Evolutionary conservation across 2,329 filamentous ascomycete species (phyloP), one percentile per base, ranked within the genome.

Genomic region (Sporothrix variecibatus): DNA sequence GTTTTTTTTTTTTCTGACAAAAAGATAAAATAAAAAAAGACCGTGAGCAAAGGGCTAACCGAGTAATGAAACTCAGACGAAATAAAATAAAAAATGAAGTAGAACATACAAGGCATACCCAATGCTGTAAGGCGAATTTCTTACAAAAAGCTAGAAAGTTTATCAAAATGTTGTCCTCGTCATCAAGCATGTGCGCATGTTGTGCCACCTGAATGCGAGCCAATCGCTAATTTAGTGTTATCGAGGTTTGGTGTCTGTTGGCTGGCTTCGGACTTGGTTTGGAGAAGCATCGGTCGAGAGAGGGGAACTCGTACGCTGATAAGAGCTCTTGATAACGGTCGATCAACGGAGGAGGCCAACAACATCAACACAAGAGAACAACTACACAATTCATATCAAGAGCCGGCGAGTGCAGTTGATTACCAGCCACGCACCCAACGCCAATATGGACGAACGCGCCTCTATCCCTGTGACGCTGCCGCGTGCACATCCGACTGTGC

Each of bases 401-500:
- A 60, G 12, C 31, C 12, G 4, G 15, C 56, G 56, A 4, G 7
- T 3, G n/a, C n/a, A 31, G 26, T 17, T 17, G 23, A 34, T 62
- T 17, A 38, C 31, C 7, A 31, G 15, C 56, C 34, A 34, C 53
- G 28, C 31, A 40, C 28, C 28, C 56, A 8, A 1, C 3, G 5
- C n/a, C 38, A n/a, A 9, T 31, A 84, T 84, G 83, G 83, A 84
- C 28, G 73, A 80, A 51, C 81, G 82, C 62, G 80, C 80, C 34
- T 76, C 75, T 0, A 81, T 83, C 51, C 83, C 82, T 26, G 82
- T 84, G 23, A 79, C 82, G 49, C 80, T 90, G 9, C 89, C 89
- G 4, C 84, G 83, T 12, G 81, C 84, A 20, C 83, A 84, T 70
- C 86, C 89, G 6, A 89, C 87, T 0, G 78, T 80, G 68, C 90